Base-by-base conservation (phyloP, 768 basidiomycete species). In the Phlegmacium glaucopus region DNA sequence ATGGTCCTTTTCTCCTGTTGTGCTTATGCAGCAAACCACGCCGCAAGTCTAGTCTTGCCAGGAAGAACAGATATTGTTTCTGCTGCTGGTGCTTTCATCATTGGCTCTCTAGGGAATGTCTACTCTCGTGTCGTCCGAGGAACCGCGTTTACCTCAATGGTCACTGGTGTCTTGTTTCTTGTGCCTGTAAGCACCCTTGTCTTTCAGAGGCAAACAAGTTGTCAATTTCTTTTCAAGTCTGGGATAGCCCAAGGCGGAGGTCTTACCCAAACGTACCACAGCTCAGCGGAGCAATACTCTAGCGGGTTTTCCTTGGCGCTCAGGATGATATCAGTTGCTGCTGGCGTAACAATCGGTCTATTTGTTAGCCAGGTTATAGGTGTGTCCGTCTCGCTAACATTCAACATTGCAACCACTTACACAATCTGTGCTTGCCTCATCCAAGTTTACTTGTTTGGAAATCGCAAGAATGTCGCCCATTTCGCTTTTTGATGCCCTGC, bases 101-200 rank as follows among this genome's bases (percentile, higher is more conserved):
- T 90, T 49, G 89, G 90, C 29, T 64, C 83, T n/a, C 74, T 90
- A 29, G 90, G 88, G 39, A 91, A 91, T 58, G 59, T 83, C n/a
- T 91, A 90, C 61, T 89, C 88, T 29, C 78, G 89, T 13, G 64
- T 85, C 13, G 72, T 83, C 48, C 74, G 82, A 25, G 90, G 89
- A 44, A 91, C 89, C 2, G 89, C 91, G 3, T 94, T 93, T 63
- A 90, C 89, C 0, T 82, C 85, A 9, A 94, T 92, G 87, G 87
- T 92, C n/a, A 87, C 90, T 2, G 87, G 88, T n/a, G 85, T 94
- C n/a, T 66, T 92, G 40, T 92, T 93, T 65, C 72, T 93, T 16
- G 90, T 94, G 9, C 90, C 91, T 39, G 91, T 92, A 62, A 63
- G 87, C 18, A 27, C 30, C 39, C 13, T 5, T 32, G 5, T 35